A percentile compares a stretch with the other conserved stretches of the same genome.
Conservation (phyloP, 2,329 filamentous ascomycete genomes). For the Colletotrichum higginsianum region DNA sequence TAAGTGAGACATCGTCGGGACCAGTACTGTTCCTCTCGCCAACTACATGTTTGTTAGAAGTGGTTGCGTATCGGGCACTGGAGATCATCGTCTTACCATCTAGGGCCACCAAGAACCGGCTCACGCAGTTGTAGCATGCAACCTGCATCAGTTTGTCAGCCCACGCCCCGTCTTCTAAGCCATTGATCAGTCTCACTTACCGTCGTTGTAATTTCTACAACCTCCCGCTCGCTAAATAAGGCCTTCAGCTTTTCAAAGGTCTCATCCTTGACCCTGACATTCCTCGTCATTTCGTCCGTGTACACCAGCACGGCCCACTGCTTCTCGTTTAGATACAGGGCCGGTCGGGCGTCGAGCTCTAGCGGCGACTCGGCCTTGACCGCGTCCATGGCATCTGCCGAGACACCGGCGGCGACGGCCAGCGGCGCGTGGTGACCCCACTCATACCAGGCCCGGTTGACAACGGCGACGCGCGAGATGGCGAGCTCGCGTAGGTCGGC, state of each 20-base stretch:
- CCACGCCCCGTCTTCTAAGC: background rate
- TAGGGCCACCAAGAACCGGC: conserved; percentile 85
- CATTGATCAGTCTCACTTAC: conserved; percentile 56
- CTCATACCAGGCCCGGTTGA: conserved; percentile 89
- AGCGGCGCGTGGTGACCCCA: conserved; percentile 86
- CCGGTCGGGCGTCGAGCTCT: conserved; percentile 48
- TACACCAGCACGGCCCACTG: conserved; percentile 81
- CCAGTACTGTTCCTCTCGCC: conserved; percentile 70
- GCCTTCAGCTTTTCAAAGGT: conserved; percentile 76
- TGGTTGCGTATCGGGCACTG: background rate
- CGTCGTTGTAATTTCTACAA: conserved; percentile 86
- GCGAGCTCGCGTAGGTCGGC: conserved; percentile 80
- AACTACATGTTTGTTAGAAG: conserved; percentile 58
- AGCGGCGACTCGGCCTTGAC: conserved; percentile 54
- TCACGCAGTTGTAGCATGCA: conserved; percentile 88
- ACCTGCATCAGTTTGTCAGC: conserved; percentile 55
- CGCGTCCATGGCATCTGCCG: conserved; percentile 63
- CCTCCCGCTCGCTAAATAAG: conserved; percentile 77
- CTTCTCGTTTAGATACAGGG: conserved; percentile 64
- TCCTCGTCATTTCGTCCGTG: conserved; percentile 87
- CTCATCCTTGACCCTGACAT: conserved; percentile 77
- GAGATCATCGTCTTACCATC: conserved; percentile 70
- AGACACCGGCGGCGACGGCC: conserved; percentile 70
- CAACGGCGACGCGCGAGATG: conserved; percentile 84
- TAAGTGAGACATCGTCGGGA: conserved; percentile 56